phyloP scores from a whole-genome alignment of 495 filamentous ascomycete genomes.

The Hyphodiscus hymeniophilus region DNA sequence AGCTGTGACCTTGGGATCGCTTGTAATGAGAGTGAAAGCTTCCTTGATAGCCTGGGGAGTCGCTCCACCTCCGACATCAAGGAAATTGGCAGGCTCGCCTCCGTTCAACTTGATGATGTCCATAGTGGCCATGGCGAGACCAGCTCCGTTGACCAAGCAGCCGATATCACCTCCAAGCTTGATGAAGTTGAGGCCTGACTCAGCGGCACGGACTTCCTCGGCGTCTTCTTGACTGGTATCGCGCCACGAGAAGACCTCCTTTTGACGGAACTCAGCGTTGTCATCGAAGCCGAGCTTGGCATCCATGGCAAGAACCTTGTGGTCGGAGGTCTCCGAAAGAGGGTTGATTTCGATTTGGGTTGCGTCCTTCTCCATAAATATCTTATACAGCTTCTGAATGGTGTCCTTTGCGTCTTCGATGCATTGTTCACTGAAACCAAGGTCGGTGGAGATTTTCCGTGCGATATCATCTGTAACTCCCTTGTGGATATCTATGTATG shows the following conservation, averaged over 20 bases:
- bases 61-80: conserved; percentile 95
- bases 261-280: conserved; percentile 96
- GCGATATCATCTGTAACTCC: conserved; percentile 96
- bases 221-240: conserved; percentile 93
- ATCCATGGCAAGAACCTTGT: conserved; percentile 97
- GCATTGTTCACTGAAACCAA: conserved; percentile 96
- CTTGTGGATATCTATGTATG: conserved; percentile 83
- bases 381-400: conserved; percentile 97
- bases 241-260: conserved; percentile 90
- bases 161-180: conserved; percentile 99
- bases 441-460: conserved; percentile 76
- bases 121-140: conserved; percentile 99
- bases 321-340: conserved; percentile 91
- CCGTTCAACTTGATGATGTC: conserved; percentile 99
- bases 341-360: conserved; percentile 99
- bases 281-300: conserved; percentile 97
- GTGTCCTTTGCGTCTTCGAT: conserved; percentile 88
- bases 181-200: conserved; percentile 97
- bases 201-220: conserved; percentile 92
- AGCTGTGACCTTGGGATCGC: conserved; percentile 94
- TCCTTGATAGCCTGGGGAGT: conserved; percentile 94
- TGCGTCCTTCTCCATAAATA: conserved; percentile 96
- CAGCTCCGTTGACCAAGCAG: conserved; percentile 97
- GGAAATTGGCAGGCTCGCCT: conserved; percentile 92
- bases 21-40: conserved; percentile 97